Evolutionary conservation across 1,139 yeast species (phyloP), one percentile per base, ranked within the genome.

Genomic region (Lodderomyces parapsilosis): DNA sequence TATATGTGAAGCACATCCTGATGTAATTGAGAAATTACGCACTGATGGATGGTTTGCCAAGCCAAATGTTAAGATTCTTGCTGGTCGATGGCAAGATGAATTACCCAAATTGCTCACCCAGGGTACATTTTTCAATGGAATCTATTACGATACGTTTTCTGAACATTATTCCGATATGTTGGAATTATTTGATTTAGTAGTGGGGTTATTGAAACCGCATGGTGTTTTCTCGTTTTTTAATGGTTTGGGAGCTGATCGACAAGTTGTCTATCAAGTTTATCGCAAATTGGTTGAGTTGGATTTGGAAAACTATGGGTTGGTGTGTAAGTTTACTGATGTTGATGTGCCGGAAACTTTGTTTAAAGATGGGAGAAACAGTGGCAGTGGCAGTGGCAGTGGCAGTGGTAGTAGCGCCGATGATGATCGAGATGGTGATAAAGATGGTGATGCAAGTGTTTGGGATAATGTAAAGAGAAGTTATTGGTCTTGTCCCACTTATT

Each of bases 201-300:
- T 90, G 13, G 96, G 96, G 0, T 67, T 91, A 41, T 66, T 91
- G 49, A 85, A 86, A 59, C 90, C 95, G 1, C 78, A 78, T 33
- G 96, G 96, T 4, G 76, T 81, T 0, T 90, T 91, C 51, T 88
- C 96, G 1, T 91, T 89, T 60, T 91, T 91, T 71, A 91, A 91
- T 56, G 98, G 98, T 0, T 73, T 91, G 31, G 98, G 98, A n/a
- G 98, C 97, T 6, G 98, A 91, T 56, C 75, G 97, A 56, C 81
- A 86, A 58, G 78, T 90, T 9, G 80, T 91, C 47, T 91, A 91
- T 62, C 96, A 91, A 56, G 97, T 91, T 11, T 91, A 91, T 68
- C 83, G 80, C 58, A 78, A 81, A 54, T 82, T 91, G 48, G 96
- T 88, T 6, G 88, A 83, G 52, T 65, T 89, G 45, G 98, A 91